These are phyloP conservation scores for Turnera subulata DNA, from an alignment of 345 rosid species.

Conservation along the genomic window DNA sequence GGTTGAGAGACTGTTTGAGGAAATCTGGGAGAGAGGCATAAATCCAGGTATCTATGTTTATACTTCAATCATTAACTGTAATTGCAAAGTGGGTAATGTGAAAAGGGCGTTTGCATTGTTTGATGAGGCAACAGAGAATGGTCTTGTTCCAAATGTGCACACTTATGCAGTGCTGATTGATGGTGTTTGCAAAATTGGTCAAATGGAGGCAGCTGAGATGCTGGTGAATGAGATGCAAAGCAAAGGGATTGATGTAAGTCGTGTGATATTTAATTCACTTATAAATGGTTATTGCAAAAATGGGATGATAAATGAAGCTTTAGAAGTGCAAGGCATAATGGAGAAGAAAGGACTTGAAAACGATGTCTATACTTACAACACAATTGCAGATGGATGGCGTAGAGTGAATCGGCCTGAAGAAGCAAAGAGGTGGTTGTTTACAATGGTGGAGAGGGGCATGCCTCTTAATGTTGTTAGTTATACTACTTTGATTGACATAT, in stretches of 20 bases:
- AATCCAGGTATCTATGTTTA: slow-evolving; percentile 52
- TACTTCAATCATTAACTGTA: slow-evolving; percentile 54
- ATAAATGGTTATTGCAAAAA: slow-evolving; percentile 64
- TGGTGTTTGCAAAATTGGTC: slow-evolving; percentile 78
- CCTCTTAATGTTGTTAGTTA: slow-evolving; percentile 50
- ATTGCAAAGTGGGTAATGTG: slow-evolving; percentile 49
- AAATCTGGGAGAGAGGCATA: slow-evolving; percentile 64
- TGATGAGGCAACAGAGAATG: slow-evolving; percentile 66
- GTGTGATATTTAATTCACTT: slow-evolving; percentile 59
- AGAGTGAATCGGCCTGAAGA: slow-evolving; percentile 53
- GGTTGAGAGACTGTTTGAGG: slow-evolving; percentile 62
- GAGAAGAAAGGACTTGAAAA: slow-evolving; percentile 62
- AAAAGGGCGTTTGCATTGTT: slow-evolving; percentile 64
- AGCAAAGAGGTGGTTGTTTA: slow-evolving; percentile 59
- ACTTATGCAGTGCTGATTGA: slow-evolving; percentile 70
- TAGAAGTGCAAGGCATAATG: slow-evolving; percentile 42
- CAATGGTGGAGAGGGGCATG: slow-evolving; percentile 50
- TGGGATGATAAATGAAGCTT: slow-evolving; percentile 75
- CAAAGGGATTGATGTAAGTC: slow-evolving; percentile 42
- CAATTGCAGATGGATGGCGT: slow-evolving; percentile 57
- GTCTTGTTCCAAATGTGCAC: slow-evolving; percentile 50
- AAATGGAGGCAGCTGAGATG: slow-evolving; percentile 68
- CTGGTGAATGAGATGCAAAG: slow-evolving; percentile 72
- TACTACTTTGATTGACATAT: slow-evolving; percentile 66
- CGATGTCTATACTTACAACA: slow-evolving; percentile 59